phyloP scores from a whole-genome alignment of 805 yeast genomes.

The Sugiyamaella floridensis region DNA sequence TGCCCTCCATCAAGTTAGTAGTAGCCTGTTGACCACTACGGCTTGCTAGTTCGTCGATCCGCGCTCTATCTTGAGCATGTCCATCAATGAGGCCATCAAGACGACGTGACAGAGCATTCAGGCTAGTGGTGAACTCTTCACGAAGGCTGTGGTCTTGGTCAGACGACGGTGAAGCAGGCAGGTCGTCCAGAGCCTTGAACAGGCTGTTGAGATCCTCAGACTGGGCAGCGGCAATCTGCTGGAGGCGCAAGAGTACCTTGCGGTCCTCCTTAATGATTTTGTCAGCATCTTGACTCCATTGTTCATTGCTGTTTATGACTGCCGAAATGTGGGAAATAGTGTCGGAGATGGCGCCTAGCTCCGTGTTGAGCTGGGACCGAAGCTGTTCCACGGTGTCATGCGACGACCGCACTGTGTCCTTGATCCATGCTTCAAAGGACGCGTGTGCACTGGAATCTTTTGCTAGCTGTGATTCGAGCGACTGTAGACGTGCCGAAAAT shows the following conservation, averaged over 20 bases:
- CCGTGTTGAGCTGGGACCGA: neutral
- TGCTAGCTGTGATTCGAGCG: constrained; percentile 14
- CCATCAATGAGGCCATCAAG: neutral
- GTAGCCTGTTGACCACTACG: neutral
- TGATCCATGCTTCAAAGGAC: constrained; percentile 4
- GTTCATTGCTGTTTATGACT: neutral
- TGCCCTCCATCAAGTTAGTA: neutral
- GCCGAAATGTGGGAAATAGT: constrained; percentile 1
- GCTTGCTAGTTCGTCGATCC: neutral
- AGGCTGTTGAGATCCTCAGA: constrained; percentile 6
- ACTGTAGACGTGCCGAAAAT: constrained; percentile 10
- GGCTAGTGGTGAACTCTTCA: neutral
- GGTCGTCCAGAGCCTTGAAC: constrained; percentile 1
- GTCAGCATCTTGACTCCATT: constrained; percentile 7
- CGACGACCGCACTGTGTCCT: constrained; percentile 1
- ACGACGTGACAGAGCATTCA: neutral
- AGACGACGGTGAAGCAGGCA: neutral
- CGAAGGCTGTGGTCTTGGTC: neutral
- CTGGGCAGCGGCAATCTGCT: constrained; percentile 1
- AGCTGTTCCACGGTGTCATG: neutral
- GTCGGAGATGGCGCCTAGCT: neutral
- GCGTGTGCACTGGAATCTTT: constrained; percentile 1
- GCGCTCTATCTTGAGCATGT: neutral
- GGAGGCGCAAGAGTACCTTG: neutral
- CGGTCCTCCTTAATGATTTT: neutral